A percentile compares a stretch with the other conserved stretches of the same genome.
Evolutionary conservation across 2,329 filamentous ascomycete species (phyloP).

Genomic region (Colletotrichum trifolii): DNA sequence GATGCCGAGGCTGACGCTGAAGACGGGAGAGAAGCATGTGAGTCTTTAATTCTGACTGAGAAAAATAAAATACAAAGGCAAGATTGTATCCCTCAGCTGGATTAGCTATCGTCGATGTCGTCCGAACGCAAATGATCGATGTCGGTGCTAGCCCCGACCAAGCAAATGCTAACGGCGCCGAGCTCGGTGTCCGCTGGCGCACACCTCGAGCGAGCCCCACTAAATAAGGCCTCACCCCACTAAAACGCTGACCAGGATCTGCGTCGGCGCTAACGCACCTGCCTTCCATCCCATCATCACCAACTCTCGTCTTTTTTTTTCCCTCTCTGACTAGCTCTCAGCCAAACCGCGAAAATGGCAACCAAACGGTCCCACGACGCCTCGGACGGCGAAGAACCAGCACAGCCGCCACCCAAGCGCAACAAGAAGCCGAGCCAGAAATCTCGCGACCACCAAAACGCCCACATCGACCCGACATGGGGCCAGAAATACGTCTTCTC

Average conservation of each 20-base stretch:
- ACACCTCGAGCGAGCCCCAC: neutral
- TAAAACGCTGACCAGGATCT: slow-evolving; percentile 3
- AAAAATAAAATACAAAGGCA: too few species aligned
- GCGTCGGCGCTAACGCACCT: neutral
- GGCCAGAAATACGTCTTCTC: slow-evolving; percentile 80
- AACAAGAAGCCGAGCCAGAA: slow-evolving; percentile 43
- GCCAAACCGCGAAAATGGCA: slow-evolving; percentile 42
- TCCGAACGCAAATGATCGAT: neutral
- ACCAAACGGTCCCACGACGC: slow-evolving; percentile 49
- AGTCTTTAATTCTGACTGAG: too few species aligned
- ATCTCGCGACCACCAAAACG: slow-evolving; percentile 54
- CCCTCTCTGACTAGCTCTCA: too few species aligned
- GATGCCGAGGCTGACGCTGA: too few species aligned
- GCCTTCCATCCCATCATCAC: neutral
- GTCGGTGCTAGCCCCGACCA: neutral
- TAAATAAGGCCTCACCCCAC: slow-evolving; percentile 12
- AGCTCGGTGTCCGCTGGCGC: neutral
- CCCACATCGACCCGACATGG: slow-evolving; percentile 70
- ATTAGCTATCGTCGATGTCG: too few species aligned
- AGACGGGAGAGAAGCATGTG: too few species aligned
- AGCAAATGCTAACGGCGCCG: neutral
- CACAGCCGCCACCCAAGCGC: slow-evolving; percentile 39
- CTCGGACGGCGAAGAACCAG: slow-evolving; percentile 43
- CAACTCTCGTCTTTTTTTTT: too few species aligned
- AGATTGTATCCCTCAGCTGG: too few species aligned